phyloP scores from a whole-genome alignment of 225 moss, liverwort and hornwort species.

The Lunularia cruciata region DNA sequence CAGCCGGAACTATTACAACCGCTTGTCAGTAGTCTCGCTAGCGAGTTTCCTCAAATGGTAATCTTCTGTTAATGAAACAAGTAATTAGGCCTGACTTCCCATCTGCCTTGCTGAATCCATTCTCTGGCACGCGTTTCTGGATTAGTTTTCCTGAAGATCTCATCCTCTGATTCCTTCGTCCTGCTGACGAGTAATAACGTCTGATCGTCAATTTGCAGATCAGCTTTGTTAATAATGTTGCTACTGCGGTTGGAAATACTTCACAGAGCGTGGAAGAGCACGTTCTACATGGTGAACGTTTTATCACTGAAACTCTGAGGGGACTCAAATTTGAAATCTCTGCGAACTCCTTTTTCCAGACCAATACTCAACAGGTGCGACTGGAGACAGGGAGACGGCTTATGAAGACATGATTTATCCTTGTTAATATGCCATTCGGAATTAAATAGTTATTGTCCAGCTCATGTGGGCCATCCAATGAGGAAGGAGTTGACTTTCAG shows the following conservation, averaged over 20 bases:
- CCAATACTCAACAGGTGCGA: slow-evolving; percentile 80
- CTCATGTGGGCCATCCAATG: neutral
- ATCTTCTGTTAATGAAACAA: neutral
- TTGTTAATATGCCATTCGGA: no score
- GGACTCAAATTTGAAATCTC: slow-evolving; percentile 92
- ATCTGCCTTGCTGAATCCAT: neutral
- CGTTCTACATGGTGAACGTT: slow-evolving; percentile 62
- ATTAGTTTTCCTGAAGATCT: neutral
- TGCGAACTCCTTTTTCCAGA: slow-evolving; percentile 94
- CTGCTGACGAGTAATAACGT: neutral
- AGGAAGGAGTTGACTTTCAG: neutral
- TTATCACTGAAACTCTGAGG: slow-evolving; percentile 77
- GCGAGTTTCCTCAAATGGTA: slow-evolving; percentile 83
- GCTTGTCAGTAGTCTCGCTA: slow-evolving; percentile 62
- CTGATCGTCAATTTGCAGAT: slow-evolving; percentile 44
- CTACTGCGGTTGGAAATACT: slow-evolving; percentile 75
- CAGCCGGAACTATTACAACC: slow-evolving; percentile 74
- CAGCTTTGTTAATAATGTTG: slow-evolving; percentile 87
- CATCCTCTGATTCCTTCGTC: neutral
- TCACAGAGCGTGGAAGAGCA: slow-evolving; percentile 81
- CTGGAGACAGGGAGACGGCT: neutral
- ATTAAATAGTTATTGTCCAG: no score
- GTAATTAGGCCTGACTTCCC: neutral
- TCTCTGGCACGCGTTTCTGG: neutral
- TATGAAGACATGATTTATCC: neutral